phyloP scores from a whole-genome alignment of 2,329 filamentous ascomycete species.

The Microcyclospora tardicrescens region DNA sequence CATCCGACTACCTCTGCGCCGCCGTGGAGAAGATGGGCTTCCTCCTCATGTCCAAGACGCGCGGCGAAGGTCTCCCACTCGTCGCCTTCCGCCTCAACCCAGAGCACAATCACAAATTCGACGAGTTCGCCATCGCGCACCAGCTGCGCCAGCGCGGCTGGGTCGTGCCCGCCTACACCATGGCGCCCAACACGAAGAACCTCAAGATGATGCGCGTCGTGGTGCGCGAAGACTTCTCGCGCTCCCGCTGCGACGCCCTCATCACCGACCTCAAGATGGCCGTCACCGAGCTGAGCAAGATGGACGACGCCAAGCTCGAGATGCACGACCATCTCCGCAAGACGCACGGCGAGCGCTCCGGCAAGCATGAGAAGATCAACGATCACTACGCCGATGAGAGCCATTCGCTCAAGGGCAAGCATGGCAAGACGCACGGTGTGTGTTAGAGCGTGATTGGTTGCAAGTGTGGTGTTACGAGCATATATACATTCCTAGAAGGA shows the following conservation, averaged over 20 bases:
- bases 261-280: constrained; percentile 68
- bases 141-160: constrained; percentile 76
- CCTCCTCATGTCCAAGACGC: constrained; percentile 71
- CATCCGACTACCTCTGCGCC: constrained; percentile 71
- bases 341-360: constrained; percentile 10
- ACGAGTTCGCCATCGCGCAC: constrained; percentile 54
- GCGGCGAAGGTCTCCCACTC: constrained; percentile 69
- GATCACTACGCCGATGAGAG: constrained; percentile 54
- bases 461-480: too few relatives aligned
- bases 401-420: constrained; percentile 80
- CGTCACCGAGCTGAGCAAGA: constrained; percentile 54
- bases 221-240: constrained; percentile 82
- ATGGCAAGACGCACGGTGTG: constrained; percentile 77
- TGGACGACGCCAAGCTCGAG: constrained; percentile 60
- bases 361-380: constrained; percentile 24
- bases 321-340: constrained; percentile 45
- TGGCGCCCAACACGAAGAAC: constrained; percentile 74
- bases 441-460: constrained; percentile 45
- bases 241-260: constrained; percentile 66
- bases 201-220: constrained; percentile 90
- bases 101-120: constrained; percentile 39
- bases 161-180: constrained; percentile 93
- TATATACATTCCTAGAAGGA: too few relatives aligned
- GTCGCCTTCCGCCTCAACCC: constrained; percentile 73
- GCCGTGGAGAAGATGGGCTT: constrained; percentile 66